A percentile compares a stretch with the other conserved stretches of the same genome.
Conservation (phyloP, 805 yeast genomes). For the Candida sakaeoensis region DNA sequence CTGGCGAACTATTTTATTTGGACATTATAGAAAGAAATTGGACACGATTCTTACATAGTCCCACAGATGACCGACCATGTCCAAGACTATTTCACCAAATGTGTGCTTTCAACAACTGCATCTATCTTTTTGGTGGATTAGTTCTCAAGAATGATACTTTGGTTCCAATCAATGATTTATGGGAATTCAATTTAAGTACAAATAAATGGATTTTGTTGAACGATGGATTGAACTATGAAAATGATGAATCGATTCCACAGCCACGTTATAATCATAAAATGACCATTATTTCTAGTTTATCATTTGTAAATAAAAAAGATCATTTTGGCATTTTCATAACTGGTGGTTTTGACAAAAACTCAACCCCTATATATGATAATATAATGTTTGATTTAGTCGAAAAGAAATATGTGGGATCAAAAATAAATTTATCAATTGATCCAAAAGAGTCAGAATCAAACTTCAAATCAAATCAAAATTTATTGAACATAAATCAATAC, state of each 20-base stretch:
- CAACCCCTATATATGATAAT: slow-evolving; percentile 28
- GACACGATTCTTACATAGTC: slow-evolving; percentile 39
- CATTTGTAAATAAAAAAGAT: slow-evolving; percentile 32
- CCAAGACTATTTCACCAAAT: slow-evolving; percentile 62
- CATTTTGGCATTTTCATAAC: slow-evolving; percentile 50
- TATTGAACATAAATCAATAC: slow-evolving; percentile 27
- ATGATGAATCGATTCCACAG: slow-evolving; percentile 20
- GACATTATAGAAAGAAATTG: slow-evolving; percentile 58
- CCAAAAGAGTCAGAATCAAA: slow-evolving; percentile 12
- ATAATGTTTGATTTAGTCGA: slow-evolving; percentile 45
- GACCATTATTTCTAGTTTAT: slow-evolving; percentile 36
- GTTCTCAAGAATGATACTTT: slow-evolving; percentile 18
- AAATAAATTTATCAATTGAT: not conserved
- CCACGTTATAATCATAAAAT: slow-evolving; percentile 54
- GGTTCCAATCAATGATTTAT: slow-evolving; percentile 57
- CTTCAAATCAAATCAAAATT: slow-evolving; percentile 12
- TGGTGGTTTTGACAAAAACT: slow-evolving; percentile 47
- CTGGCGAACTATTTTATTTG: slow-evolving; percentile 61
- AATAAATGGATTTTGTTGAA: slow-evolving; percentile 53
- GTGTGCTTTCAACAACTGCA: slow-evolving; percentile 43
- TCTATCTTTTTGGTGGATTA: slow-evolving; percentile 68
- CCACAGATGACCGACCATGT: slow-evolving; percentile 22
- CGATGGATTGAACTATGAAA: slow-evolving; percentile 23
- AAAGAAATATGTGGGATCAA: slow-evolving; percentile 25
- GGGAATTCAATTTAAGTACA: slow-evolving; percentile 58